Evolutionary conservation across 495 filamentous ascomycete species (phyloP), one percentile per base, ranked within the genome.

Genomic region (Penicillium cataractarum): DNA sequence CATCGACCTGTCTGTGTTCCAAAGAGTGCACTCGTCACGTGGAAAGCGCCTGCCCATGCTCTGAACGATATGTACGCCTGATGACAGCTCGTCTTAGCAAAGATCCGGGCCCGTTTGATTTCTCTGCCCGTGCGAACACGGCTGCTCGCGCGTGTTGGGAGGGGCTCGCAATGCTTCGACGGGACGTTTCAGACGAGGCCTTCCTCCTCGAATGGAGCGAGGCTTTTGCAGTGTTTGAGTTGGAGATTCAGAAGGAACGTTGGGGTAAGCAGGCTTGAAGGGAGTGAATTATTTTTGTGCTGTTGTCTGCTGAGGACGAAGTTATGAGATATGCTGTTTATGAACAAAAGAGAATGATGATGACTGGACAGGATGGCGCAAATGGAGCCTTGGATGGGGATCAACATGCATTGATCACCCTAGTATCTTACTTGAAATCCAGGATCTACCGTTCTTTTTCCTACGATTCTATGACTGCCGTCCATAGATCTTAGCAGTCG

Each of bases 11-110:
- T 31, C 58, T n/a, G 32, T 81, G 78, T 55, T 66, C 75, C 5
- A 19, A 17, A 31, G 65, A 66, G 10, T 81, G 78, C 48, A 78
- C 75, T 4, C 8, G 49, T 10, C 44, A 72, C 19, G 68, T 68
- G 4, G 68, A 74, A 52, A 65, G 63, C 9, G 37, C 17, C 8
- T 81, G 78, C 35, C 75, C 73, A 29, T 81, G 78, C 54, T 66
- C 76, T 1, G 72, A 72, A 40, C 69, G 78, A 35, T 65, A 71
- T 60, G 33, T 81, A 42, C 76, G 73, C 17, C 60, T 76, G n/a
- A 62, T 72, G 63, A 26, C 69, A 22, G 61, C 65, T 13, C 64
- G 65, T 57, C 62, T 62, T 9, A 65, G 66, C 29, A 63, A 58
- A 26, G 51, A 50, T 7, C 44, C 57, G 27, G 68, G 70, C 0